Base-by-base conservation (phyloP, 108 stramenopile genomes). In the Pseudonitzschia multiseries region DNA sequence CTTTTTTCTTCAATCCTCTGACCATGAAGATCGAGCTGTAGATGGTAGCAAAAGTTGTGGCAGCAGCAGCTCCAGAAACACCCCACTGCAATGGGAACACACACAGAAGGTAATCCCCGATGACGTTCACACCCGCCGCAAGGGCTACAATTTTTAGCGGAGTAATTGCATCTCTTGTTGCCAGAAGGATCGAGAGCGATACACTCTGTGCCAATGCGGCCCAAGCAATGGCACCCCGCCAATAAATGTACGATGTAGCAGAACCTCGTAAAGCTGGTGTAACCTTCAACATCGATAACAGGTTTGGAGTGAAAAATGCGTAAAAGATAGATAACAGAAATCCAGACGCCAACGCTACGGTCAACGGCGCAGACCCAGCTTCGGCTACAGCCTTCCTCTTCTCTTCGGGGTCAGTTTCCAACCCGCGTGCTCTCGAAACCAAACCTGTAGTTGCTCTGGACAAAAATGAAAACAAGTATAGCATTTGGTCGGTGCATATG, bases 381-480 rank as follows among this genome's bases (percentile, higher is more conserved):
- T 84, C 70, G 21, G 79, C 66, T 6, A 84, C 87, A 0, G 78
- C 83, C 22, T 84, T 65, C 9, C 21, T 63, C 24, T 73, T 66
- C 24, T 59, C 68, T n/a, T 67, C 63, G 17, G 5, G 8, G 31
- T 76, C 71, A 27, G 46, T 57, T 24, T 69, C 36, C 26, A 64
- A 56, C 17, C 52, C 76, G 57, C 84, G 90, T 9, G 87, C 89
- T 27, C 92, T 74, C 15, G 87, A 83, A 21, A 87, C 92, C 70
- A 93, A 64, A 14, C 89, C 89, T 8, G 92, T 93, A 9, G 92
- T 83, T 18, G 92, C 89, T 59, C 92, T 56, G 36, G 83, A 81
- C n/a, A 93, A 81, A 71, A 93, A 93, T 13, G 83, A 82, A 78
- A 93, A 93, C 33, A 93, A 48, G 69, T 89, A 93, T 17, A 93